A percentile compares a stretch with the other conserved stretches of the same genome.
These are phyloP conservation scores for Trametes meyenii DNA, from an alignment of 768 basidiomycete species.

Conservation along the genomic window DNA sequence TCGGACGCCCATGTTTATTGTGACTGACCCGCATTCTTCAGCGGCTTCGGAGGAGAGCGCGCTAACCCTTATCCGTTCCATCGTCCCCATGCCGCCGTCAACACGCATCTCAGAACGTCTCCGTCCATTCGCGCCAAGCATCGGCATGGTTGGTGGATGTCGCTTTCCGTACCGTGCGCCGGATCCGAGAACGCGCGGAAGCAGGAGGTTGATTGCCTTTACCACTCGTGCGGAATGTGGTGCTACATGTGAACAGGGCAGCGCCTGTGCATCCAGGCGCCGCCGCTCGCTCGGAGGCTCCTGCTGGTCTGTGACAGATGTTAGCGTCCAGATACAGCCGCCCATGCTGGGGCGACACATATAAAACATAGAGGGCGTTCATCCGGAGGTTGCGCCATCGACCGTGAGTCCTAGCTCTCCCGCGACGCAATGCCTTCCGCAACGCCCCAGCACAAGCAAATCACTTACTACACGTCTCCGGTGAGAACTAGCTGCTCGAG, in stretches of 20 bases:
- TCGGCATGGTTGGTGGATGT: neutral
- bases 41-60: neutral
- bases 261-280: slow-evolving; percentile 5
- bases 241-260: slow-evolving; percentile 6
- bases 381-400: neutral
- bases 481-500: neutral
- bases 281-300: slow-evolving; percentile 3
- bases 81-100: slow-evolving; percentile 9
- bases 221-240: slow-evolving; percentile 4
- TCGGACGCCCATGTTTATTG: neutral
- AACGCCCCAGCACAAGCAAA: slow-evolving; percentile 9
- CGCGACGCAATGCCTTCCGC: neutral
- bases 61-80: slow-evolving; percentile 14
- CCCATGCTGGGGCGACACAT: slow-evolving; percentile 1
- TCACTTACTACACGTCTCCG: slow-evolving; percentile 21
- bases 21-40: slow-evolving; percentile 10
- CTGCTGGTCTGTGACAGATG: neutral
- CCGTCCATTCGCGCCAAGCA: slow-evolving; percentile 5
- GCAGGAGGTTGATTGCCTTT: slow-evolving; percentile 2
- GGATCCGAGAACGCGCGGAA: slow-evolving; percentile 16
- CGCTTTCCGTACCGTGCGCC: neutral
- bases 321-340: slow-evolving; percentile 1
- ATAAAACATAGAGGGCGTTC: slow-evolving; percentile 8
- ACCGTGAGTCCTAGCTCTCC: neutral
- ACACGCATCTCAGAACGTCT: neutral